Base-by-base conservation (phyloP, 164 flowering plant species). In the Piper betle region DNA sequence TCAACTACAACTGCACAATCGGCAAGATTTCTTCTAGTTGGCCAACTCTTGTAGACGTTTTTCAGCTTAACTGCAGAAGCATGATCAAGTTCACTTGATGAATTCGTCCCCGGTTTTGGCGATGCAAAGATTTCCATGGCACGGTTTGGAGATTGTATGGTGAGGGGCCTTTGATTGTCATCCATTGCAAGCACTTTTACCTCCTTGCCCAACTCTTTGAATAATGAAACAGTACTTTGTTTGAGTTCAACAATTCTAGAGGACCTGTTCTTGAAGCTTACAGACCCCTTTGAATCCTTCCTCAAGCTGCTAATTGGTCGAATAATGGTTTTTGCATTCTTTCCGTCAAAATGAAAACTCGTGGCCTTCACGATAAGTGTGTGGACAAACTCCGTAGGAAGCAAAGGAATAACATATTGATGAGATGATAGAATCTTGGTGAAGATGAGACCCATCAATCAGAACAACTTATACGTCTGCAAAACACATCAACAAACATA, bases 1-100 rank as follows among this genome's bases (percentile, higher is more conserved):
- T 86, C 89, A 57, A 73, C 79, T n/a, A 86, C 82, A 38, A 84
- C 84, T 3, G 89, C 92, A 64, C 88, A 84, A 69, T 84, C 88
- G 9, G 92, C 92, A 52, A 86, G 84, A 67, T 78, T 84, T 56
- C 92, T 72, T 64, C 92, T 68, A 0, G 92, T 86, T n/a, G 85
- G 57, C 65, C 84, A 84, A 73, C 92, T 82, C 75, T 78, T 82
- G 72, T 86, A 86, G 52, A 79, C 76, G 60, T 83, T 86, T 73
- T 86, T 88, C 63, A 86, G 63, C 72, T 70, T 82, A 57, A 76
- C 68, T 16, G 87, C 92, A 41, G 92, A 88, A 5, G 75, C 80
- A 25, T 25, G 33, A 74, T 81, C 77, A 37, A 72, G 81, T 67
- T 80, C 78, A 38, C 69, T 38, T 43, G 77, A 69, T 59, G 78